Evolutionary conservation across 2,329 filamentous ascomycete species (phyloP), one percentile per base, ranked within the genome.

Genomic region (Talaromyces funiculosus): DNA sequence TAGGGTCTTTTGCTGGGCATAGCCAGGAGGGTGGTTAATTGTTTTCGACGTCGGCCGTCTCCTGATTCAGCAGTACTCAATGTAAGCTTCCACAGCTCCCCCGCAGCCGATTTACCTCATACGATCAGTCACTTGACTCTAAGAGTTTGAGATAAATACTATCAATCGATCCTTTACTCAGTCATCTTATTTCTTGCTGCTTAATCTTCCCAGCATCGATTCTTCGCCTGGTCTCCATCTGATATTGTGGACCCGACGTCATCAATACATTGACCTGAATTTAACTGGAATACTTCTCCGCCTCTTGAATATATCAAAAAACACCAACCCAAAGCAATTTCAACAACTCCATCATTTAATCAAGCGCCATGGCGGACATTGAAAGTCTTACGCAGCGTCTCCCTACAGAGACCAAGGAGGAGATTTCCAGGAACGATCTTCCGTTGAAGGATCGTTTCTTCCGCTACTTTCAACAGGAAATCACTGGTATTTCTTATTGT

Each of bases 361-460:
- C 37, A 54, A 60, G 37, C 61, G 67, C 10, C 47, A 76, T 76
- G 73, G 69, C 71, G 12, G 66, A 72, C 26, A 49, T 71, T 6
- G 67, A 69, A 26, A 45, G 69, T n/a, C 66, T 69, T 9, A 63
- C 69, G 22, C 58, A 62, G 14, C 69, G 70, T 35, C 62, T 70
- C 16, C 75, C 73, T 29, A 63, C 67, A 56, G 68, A 71, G 26
- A 69, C 72, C 35, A 72, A 72, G 43, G 70, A 73, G 53, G 70
- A 66, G 7, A 66, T 70, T 53, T 67, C 67, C 5, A 75, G 71
- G 60, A 67, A 71, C 3, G 75, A 77, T 43, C 71, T 75, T 9
- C 71, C 75, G 61, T 76, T 85, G 61, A 94, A 92, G 66, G 88
- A 93, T 70, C 85, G 85, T 38, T 96, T 96, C 78, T 92, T 93